Base-by-base conservation (phyloP, 345 rosid species). In the Raphanus raphanistrum region DNA sequence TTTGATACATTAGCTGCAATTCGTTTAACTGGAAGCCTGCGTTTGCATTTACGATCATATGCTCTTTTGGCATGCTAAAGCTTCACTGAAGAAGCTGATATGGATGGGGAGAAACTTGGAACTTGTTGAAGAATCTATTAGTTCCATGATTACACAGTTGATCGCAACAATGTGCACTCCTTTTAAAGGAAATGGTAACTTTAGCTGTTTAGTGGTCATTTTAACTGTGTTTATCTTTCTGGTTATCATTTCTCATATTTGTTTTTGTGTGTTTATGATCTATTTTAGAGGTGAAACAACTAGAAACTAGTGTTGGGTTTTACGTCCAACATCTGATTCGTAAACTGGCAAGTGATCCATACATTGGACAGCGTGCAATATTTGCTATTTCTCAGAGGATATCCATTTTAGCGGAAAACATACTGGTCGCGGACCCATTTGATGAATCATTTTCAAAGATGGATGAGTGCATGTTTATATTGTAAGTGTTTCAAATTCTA, bases 381-480 rank as follows among this genome's bases (percentile, higher is more conserved):
- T 82, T 91, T 35, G 83, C 86, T 73, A 79, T 90, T 81, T 90
- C 92, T 76, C 91, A 91, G 55, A 89, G 85, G 73, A 85, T 95
- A 61, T 85, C 86, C 55, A 62, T 66, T 5, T 60, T 86, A 21
- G 97, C 96, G 8, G 96, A 92, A 81, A 88, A 79, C 43, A 32
- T 90, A 80, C 87, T 95, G 25, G 85, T 86, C 79, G 67, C 81
- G 68, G 94, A 95, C 82, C 98, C 99, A 72, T 95, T 91, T 83
- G 93, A 91, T 69, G 90, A 82, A 65, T 82, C 83, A 64, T 92
- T 92, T 74, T 74, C 88, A 62, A 76, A 76, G 72, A 82, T 90
- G 85, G 91, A 95, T 36, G 84, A 82, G 61, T 85, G 84, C 73
- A 81, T 88, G 88, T 91, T 86, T 82, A 75, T 85, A 66, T 67